These are phyloP conservation scores for Apiotrichum porosum DNA, from an alignment of 1,284 basidiomycete genomes.

Conservation along the genomic window DNA sequence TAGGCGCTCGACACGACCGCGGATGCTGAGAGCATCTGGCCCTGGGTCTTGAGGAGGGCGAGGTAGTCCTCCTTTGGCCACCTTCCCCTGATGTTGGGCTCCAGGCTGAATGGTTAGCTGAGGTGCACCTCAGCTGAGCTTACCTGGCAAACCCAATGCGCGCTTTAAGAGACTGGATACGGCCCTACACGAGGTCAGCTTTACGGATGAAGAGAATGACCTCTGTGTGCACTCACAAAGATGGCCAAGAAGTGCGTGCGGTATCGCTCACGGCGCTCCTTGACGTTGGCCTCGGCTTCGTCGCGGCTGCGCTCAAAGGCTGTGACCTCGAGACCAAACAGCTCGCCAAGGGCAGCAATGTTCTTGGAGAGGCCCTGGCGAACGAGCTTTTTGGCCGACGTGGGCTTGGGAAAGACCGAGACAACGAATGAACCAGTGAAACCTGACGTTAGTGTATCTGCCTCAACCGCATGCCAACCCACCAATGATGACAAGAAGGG, in stretches of 20 bases:
- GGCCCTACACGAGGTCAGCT: too few species aligned
- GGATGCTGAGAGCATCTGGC: slow-evolving; percentile 28
- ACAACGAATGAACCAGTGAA: slow-evolving; percentile 42
- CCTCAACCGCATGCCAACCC: too few species aligned
- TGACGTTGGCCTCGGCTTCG: slow-evolving; percentile 7
- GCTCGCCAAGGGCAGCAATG: slow-evolving; percentile 33
- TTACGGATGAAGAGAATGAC: too few species aligned
- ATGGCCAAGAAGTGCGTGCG: slow-evolving; percentile 31
- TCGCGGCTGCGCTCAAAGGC: slow-evolving; percentile 28
- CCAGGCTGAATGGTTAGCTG: slow-evolving; percentile 6
- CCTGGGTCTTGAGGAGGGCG: slow-evolving; percentile 26
- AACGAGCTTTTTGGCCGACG: slow-evolving; percentile 37
- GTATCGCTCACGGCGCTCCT: slow-evolving; percentile 19
- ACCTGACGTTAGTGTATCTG: too few species aligned
- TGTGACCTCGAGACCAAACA: slow-evolving; percentile 39
- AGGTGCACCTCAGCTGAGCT: slow-evolving; percentile 2
- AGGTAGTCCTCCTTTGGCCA: slow-evolving; percentile 45
- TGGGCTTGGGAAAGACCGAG: slow-evolving; percentile 43
- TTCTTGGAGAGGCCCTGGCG: slow-evolving; percentile 37
- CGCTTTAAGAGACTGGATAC: slow-evolving; percentile 17
- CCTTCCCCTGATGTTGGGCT: slow-evolving; percentile 39
- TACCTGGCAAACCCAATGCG: slow-evolving; percentile 31
- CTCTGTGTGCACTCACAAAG: slow-evolving; percentile 34
- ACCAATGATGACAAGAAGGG: slow-evolving; percentile 47
- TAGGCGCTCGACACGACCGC: slow-evolving; percentile 36